phyloP scores from a whole-genome alignment of 805 yeast genomes.

The Spathaspora arborariae region DNA sequence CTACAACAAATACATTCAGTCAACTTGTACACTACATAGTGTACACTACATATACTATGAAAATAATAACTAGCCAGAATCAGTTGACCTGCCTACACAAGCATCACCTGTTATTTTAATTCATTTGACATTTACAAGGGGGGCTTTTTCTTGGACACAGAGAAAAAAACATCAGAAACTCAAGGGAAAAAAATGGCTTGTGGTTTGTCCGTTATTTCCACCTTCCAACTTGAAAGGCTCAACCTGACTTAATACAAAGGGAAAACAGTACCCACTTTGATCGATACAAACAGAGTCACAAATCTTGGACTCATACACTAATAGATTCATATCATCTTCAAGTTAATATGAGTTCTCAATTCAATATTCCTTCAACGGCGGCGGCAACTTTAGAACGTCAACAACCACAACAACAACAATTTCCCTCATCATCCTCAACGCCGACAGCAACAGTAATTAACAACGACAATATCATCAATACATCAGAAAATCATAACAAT shows the following conservation, averaged over 20 bases:
- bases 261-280: background rate
- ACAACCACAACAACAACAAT: background rate
- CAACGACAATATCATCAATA: background rate
- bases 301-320: background rate
- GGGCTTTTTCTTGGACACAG: background rate
- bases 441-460: background rate
- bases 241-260: background rate
- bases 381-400: conserved; percentile 3
- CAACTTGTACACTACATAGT: background rate
- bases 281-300: background rate
- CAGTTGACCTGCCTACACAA: background rate
- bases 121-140: background rate
- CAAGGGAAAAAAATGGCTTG: background rate
- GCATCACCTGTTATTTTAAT: background rate
- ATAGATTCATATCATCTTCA: background rate
- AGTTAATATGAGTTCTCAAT: conserved; percentile 5
- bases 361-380: background rate
- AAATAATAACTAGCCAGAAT: background rate
- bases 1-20: background rate
- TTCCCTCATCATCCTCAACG: background rate
- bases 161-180: background rate
- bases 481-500: background rate
- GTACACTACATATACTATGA: background rate
- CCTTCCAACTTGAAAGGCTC: background rate
- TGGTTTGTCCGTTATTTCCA: background rate